Conservation (phyloP, 495 filamentous ascomycete genomes). For the Lasiosphaeris hirsuta region DNA sequence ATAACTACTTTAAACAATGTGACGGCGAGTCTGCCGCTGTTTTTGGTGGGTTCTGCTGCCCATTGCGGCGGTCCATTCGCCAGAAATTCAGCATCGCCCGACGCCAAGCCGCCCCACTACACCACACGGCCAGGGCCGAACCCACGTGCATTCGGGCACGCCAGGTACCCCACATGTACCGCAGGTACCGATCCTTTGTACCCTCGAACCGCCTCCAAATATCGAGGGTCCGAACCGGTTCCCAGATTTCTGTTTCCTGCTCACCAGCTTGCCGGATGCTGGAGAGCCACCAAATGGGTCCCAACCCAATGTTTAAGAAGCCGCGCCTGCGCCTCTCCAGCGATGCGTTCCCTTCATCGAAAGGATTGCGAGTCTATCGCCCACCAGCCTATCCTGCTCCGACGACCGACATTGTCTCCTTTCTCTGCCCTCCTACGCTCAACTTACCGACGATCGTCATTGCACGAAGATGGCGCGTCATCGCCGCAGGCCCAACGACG, state of each 20-base stretch:
- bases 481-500: constrained; percentile 1
- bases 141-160: constrained; percentile 1
- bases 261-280: not conserved
- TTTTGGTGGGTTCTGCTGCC: too few species aligned
- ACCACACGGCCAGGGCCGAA: not conserved
- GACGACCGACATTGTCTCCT: not conserved
- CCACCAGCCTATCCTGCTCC: constrained; percentile 6
- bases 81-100: too few species aligned
- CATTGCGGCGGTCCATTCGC: too few species aligned
- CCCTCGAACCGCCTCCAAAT: constrained; percentile 5
- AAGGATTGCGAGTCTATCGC: constrained; percentile 7
- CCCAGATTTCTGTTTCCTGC: not conserved
- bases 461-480: constrained; percentile 7
- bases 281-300: constrained; percentile 2
- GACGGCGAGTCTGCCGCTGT: too few species aligned
- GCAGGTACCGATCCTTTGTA: constrained; percentile 5
- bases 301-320: constrained; percentile 2
- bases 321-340: constrained; percentile 2
- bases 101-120: too few species aligned
- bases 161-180: too few species aligned
- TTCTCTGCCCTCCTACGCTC: not conserved
- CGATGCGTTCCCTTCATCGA: constrained; percentile 1
- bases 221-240: not conserved
- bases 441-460: constrained; percentile 8
- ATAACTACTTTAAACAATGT: too few species aligned